phyloP scores from a whole-genome alignment of 352 stramenopile species.

The Globisporangium heterothallicum region DNA sequence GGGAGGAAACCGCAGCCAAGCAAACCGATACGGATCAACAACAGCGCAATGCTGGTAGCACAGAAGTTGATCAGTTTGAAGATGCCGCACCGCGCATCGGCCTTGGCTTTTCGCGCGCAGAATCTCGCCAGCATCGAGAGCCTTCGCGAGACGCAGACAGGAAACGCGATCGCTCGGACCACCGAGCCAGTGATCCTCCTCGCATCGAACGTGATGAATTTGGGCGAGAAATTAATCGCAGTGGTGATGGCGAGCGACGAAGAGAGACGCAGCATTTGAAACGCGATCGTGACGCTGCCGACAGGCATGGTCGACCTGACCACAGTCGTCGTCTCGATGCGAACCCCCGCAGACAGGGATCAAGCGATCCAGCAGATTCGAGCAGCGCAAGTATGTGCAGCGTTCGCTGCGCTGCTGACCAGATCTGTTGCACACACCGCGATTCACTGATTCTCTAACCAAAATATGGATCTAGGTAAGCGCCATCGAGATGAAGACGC shows the following conservation, averaged over 20 bases:
- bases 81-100: conserved; percentile 31
- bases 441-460: no score
- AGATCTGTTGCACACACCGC: no score
- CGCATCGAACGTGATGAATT: conserved; percentile 22
- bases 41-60: neutral
- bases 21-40: neutral
- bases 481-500: neutral
- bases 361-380: neutral
- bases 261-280: neutral
- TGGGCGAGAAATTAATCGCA: conserved; percentile 17
- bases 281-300: neutral
- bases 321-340: no score
- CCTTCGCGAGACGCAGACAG: neutral
- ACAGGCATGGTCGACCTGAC: neutral
- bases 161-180: neutral
- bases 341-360: no score
- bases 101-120: conserved; percentile 24
- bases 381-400: conserved; percentile 1
- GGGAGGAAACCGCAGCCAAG: conserved; percentile 49
- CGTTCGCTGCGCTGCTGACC: no score
- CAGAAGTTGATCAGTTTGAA: conserved; percentile 46
- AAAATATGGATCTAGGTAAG: conserved; percentile 2
- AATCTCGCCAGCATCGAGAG: conserved; percentile 1
- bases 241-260: neutral
- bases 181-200: neutral